Evolutionary conservation across 352 stramenopile species (phyloP).

Genomic region (Halophytophthora batemanensis): DNA sequence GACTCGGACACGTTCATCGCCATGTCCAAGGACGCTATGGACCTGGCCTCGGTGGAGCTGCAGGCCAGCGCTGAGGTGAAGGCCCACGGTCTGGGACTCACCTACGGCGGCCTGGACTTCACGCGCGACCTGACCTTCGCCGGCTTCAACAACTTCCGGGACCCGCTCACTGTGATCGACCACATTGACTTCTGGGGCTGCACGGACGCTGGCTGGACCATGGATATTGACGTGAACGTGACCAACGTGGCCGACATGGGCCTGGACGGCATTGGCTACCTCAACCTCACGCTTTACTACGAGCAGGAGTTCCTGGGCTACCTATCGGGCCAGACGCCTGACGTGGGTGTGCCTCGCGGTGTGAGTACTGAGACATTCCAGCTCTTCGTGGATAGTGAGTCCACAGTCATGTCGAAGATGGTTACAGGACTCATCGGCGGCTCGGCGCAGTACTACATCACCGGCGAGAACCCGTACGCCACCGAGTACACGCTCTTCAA

Average conservation of each 20-base stretch:
- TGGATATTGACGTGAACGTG: conserved; percentile 60
- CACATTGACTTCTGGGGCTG: conserved; percentile 51
- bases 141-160: conserved; percentile 55
- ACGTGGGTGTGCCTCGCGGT: conserved; percentile 44
- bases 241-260: conserved; percentile 51
- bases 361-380: conserved; percentile 29
- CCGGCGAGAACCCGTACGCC: conserved; percentile 37
- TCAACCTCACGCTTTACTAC: conserved; percentile 71
- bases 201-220: conserved; percentile 28
- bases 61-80: conserved; percentile 40
- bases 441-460: conserved; percentile 55
- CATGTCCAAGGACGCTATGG: conserved; percentile 44
- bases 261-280: conserved; percentile 49
- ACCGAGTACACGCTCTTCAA: conserved; percentile 39
- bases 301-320: conserved; percentile 58
- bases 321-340: conserved; percentile 32
- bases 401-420: conserved; percentile 39
- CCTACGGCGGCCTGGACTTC: conserved; percentile 54
- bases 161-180: conserved; percentile 47
- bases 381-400: conserved; percentile 22
- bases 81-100: conserved; percentile 47
- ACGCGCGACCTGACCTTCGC: conserved; percentile 44
- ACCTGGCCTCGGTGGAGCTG: conserved; percentile 34
- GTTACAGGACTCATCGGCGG: conserved; percentile 30
- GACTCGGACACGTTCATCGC: conserved; percentile 38